phyloP scores from a whole-genome alignment of 495 filamentous ascomycete genomes.

The Aspergillus diversus region DNA sequence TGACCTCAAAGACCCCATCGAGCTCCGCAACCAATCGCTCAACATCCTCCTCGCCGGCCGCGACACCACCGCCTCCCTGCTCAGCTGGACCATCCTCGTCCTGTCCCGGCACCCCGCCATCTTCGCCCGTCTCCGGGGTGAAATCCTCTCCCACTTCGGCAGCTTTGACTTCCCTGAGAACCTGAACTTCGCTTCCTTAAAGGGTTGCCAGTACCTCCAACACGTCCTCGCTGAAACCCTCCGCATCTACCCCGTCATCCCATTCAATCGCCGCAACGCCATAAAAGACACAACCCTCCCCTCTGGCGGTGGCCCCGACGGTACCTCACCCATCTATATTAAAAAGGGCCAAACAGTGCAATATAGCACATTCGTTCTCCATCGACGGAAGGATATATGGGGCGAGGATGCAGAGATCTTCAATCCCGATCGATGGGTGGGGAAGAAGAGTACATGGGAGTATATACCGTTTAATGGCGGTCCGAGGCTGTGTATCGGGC shows the following conservation, averaged over 20 bases:
- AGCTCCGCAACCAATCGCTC: background rate
- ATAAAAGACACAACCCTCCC: constrained; percentile 71
- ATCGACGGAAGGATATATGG: constrained; percentile 56
- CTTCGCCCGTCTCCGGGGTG: constrained; percentile 47
- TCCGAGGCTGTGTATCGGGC: constrained; percentile 79
- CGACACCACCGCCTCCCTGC: constrained; percentile 64
- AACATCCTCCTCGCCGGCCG: constrained; percentile 55
- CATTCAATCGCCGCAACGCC: constrained; percentile 69
- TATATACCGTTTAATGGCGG: constrained; percentile 78
- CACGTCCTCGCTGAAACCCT: constrained; percentile 49
- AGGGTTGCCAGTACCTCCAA: constrained; percentile 78
- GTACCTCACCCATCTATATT: constrained; percentile 62
- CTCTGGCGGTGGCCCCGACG: constrained; percentile 68
- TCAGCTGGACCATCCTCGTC: constrained; percentile 57
- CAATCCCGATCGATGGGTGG: constrained; percentile 69
- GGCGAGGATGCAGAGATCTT: constrained; percentile 53
- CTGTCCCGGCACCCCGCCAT: constrained; percentile 51
- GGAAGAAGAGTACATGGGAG: constrained; percentile 51
- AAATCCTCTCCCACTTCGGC: constrained; percentile 39
- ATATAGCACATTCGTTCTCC: constrained; percentile 68
- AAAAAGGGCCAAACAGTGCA: constrained; percentile 54
- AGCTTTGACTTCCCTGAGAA: background rate
- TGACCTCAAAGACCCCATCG: background rate
- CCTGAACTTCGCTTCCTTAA: constrained; percentile 42
- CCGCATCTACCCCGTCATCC: constrained; percentile 72